Base-by-base conservation (phyloP, 2,329 filamentous ascomycete genomes). In the Apiospora pterosperma region DNA sequence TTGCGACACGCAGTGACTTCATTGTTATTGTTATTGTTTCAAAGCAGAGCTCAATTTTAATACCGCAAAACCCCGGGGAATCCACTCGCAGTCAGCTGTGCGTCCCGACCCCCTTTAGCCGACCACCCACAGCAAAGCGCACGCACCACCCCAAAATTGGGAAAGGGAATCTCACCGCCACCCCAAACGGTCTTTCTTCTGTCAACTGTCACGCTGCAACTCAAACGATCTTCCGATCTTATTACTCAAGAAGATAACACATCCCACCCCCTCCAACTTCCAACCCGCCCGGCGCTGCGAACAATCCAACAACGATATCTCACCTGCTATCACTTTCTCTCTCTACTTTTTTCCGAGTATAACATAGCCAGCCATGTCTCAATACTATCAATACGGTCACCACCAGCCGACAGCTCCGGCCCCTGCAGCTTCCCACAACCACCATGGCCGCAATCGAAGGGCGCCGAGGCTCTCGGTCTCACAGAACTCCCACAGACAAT, bases 401-500 rank as follows among this genome's bases (percentile, higher is more conserved):
- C 86, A 88, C 76, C 81, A 85, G 70, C 84, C 84, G 72, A 84
- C 85, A 66, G 82, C 88, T 59, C 79, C 82, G 64, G 80, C 84
- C 64, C 83, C 82, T 71, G 82, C 80, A 48, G 78, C 85, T 73
- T 85, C 89, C 69, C 91, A 96, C 81, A 90, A 87, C 78, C 90
- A 95, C 80, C 91, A 96, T 78, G 91, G 92, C 73, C 92, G 95
- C 74, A 94, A 92, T 77, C 91, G 95, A 74, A 88, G 95, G 75
- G 92, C 90, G 52, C 92, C 93, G 66, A 88, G 94, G 73, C 84
- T 96, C 72, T 90, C 90, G 48, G 89, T 92, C 62, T 86, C 90
- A 55, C 93, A 97, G 76, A 93, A 95, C 80, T 82, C 89, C 61
- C 92, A 96, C 76, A 91, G 93, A 78, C 93, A 97, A 79, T 93